These are phyloP conservation scores for Mallotus nudiflorus DNA, from an alignment of 345 rosid genomes.

Conservation along the genomic window DNA sequence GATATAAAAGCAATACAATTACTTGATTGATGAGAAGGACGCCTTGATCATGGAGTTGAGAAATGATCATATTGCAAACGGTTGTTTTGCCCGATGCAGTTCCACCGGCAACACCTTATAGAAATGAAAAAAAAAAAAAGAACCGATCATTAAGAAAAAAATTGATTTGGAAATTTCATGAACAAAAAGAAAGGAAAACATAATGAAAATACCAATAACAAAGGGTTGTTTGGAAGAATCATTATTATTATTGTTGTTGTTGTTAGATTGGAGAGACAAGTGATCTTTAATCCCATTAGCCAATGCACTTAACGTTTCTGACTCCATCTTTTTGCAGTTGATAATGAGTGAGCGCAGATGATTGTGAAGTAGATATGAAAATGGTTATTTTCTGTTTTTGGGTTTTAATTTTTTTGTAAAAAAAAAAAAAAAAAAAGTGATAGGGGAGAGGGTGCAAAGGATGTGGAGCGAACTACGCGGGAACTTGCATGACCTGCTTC, in stretches of 20 bases:
- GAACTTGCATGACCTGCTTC: no score
- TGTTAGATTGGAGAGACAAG: conserved; percentile 27
- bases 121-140: neutral
- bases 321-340: conserved; percentile 26
- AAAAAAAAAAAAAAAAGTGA: no score
- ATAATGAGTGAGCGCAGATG: no score
- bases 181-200: neutral
- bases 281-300: conserved; percentile 34
- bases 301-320: conserved; percentile 17
- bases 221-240: conserved; percentile 67
- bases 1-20: neutral
- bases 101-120: conserved; percentile 89
- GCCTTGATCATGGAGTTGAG: conserved; percentile 81
- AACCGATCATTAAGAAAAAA: neutral
- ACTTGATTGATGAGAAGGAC: conserved; percentile 89
- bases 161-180: no score
- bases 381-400: no score
- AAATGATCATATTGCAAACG: conserved; percentile 87
- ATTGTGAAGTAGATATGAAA: no score
- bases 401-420: no score
- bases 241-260: no score
- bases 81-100: conserved; percentile 96
- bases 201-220: conserved; percentile 51
- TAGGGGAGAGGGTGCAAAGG: no score
- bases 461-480: no score